Percentiles rank a stretch among this genome's conserved stretches.
Conservation (phyloP, 73 alveolate genomes). For the Paramecium bursaria region DNA sequence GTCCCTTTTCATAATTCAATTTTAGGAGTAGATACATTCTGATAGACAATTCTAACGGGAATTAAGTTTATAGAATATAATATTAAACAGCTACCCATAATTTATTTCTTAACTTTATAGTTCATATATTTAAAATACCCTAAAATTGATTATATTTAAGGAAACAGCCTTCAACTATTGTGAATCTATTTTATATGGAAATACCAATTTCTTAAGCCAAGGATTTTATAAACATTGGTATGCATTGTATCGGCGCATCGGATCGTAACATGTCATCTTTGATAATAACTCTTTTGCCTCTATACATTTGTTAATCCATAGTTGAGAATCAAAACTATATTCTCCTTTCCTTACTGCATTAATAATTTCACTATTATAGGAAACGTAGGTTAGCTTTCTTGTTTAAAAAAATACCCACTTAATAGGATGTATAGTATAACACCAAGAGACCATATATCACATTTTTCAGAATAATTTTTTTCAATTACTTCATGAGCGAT, state of each 20-base stretch:
- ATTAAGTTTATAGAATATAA: conserved; percentile 17
- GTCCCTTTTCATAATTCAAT: too few species aligned
- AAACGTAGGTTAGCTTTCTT: conserved; percentile 73
- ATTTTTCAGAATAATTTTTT: conserved; percentile 64
- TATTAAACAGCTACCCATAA: conserved; percentile 52
- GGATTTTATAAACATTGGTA: conserved; percentile 78
- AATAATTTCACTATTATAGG: conserved; percentile 62
- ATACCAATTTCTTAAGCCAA: conserved; percentile 67
- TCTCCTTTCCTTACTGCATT: conserved; percentile 33
- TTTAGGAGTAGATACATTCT: too few species aligned
- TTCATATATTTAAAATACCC: too few species aligned
- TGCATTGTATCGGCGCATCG: conserved; percentile 75
- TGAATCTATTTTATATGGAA: not conserved
- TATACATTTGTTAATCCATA: conserved; percentile 71
- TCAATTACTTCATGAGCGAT: conserved; percentile 75
- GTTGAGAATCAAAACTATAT: conserved; percentile 68
- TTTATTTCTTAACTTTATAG: too few species aligned
- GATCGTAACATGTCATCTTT: conserved; percentile 74
- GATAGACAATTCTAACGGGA: too few species aligned
- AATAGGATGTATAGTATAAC: conserved; percentile 66
- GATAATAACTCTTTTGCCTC: conserved; percentile 78
- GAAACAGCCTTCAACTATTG: conserved; percentile 36
- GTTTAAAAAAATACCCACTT: too few species aligned
- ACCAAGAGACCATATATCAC: conserved; percentile 74
- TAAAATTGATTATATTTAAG: conserved; percentile 13